phyloP scores from a whole-genome alignment of 2,329 filamentous ascomycete species.

The Didymella keratinophila region DNA sequence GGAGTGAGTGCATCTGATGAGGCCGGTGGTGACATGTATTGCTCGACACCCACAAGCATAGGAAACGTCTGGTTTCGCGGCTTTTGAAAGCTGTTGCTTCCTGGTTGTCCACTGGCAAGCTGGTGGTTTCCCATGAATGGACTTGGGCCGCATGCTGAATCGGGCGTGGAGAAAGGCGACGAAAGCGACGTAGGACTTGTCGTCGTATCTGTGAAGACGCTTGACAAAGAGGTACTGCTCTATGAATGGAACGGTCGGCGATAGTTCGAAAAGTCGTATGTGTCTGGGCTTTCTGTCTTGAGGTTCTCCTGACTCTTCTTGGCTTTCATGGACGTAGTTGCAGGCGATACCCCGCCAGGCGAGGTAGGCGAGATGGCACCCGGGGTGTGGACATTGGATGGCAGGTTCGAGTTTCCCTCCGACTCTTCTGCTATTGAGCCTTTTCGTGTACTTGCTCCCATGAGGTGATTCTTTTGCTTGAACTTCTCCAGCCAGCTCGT shows the following conservation, averaged over 20 bases:
- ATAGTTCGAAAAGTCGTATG: constrained; percentile 64
- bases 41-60: constrained; percentile 68
- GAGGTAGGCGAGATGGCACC: constrained; percentile 76
- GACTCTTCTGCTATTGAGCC: constrained; percentile 70
- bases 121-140: constrained; percentile 68
- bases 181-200: constrained; percentile 75
- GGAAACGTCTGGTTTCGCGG: constrained; percentile 89
- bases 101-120: constrained; percentile 55
- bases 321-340: constrained; percentile 68
- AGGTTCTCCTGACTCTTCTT: constrained; percentile 73
- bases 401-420: constrained; percentile 64
- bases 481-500: constrained; percentile 91
- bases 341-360: constrained; percentile 71
- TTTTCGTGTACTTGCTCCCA: constrained; percentile 63
- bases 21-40: constrained; percentile 61
- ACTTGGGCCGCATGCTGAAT: constrained; percentile 66
- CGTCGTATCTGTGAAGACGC: constrained; percentile 65
- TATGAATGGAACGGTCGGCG: constrained; percentile 73
- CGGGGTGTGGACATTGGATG: constrained; percentile 68
- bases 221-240: constrained; percentile 70
- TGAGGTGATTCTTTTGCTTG: constrained; percentile 82
- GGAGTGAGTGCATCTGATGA: constrained; percentile 62
- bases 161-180: constrained; percentile 79
- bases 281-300: constrained; percentile 65
- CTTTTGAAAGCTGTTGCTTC: constrained; percentile 68